phyloP scores from a whole-genome alignment of 805 yeast species.

The Zygoascus biomembranicola region DNA sequence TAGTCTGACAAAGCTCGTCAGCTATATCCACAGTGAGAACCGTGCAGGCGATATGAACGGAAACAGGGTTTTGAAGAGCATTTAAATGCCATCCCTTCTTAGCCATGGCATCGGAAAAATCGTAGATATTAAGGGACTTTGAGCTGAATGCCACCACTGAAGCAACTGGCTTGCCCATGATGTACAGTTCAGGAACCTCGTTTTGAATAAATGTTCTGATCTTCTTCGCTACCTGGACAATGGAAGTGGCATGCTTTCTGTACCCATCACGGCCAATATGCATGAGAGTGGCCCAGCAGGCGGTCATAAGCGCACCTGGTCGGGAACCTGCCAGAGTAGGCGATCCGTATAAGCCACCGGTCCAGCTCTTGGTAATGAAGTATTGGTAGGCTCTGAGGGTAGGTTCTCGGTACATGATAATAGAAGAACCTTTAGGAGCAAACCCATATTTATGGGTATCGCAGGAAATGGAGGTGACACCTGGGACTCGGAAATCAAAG shows the following conservation, averaged over 20 bases:
- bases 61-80: constrained; percentile 82
- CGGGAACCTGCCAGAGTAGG: constrained; percentile 96
- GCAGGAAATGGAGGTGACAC: constrained; percentile 95
- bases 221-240: constrained; percentile 55
- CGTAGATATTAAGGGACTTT: constrained; percentile 57
- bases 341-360: constrained; percentile 92
- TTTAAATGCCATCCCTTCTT: constrained; percentile 82
- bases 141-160: constrained; percentile 79
- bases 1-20: constrained; percentile 48
- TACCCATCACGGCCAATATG: constrained; percentile 82
- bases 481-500: constrained; percentile 81
- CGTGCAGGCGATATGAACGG: constrained; percentile 86
- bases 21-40: constrained; percentile 54
- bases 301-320: constrained; percentile 96
- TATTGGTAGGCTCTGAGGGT: constrained; percentile 74
- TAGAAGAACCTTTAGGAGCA: constrained; percentile 94
- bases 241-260: constrained; percentile 52
- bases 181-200: constrained; percentile 45
- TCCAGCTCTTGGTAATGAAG: constrained; percentile 76
- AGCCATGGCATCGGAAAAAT: constrained; percentile 61
- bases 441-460: constrained; percentile 99
- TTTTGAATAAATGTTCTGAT: constrained; percentile 42
- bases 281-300: constrained; percentile 93
- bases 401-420: constrained; percentile 75
- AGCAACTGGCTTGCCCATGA: constrained; percentile 78